Evolutionary conservation across 2,329 filamentous ascomycete species (phyloP), one percentile per base, ranked within the genome.

Genomic region (Cordyceps fumosorosea): DNA sequence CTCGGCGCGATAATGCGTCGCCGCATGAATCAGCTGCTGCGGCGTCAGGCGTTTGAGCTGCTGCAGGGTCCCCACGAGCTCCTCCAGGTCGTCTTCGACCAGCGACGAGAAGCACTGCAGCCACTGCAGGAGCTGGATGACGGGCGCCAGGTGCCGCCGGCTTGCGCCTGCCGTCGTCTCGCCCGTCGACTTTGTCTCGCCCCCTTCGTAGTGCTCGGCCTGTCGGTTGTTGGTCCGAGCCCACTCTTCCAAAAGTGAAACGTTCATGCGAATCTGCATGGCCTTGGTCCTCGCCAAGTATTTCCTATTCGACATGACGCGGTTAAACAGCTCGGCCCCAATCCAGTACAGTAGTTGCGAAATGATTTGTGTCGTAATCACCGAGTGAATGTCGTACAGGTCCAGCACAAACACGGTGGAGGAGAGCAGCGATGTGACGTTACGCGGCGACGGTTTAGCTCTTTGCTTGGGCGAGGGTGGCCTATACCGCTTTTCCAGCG

Each of bases 241-340:
- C 95, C 95, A 99, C 71, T 99, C 95, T 74, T 99, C 95, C 22
- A 99, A 79, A 8, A 88, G 89, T 0, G 95, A 98, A 7, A 99
- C 87, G 72, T 99, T 99, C 93, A 99, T 98, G 67, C 95, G 90
- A 68, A 99, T 98, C 74, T 99, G 95, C 95, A 99, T 99, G 3
- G 95, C 95, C 75, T 99, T 99, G 20, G 95, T 99, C 59, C 95
- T 85, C 6, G 95, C 93, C 11, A 99, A 81, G 70, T 97, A 99
- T 73, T 93, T 93, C 66, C 91, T 86, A 70, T 96, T 97, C 34
- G 90, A 93, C 90, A 99, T 96, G 74, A 99, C 90, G 63, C 93
- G 89, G 74, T 99, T 99, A 79, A 99, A 99, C 10, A 98, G 84
- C 75, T 99, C 95, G 0, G 93, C 91, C 7, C 93, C 90, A 18